phyloP scores from a whole-genome alignment of 345 rosid genomes.

The Trapa bicornis region DNA sequence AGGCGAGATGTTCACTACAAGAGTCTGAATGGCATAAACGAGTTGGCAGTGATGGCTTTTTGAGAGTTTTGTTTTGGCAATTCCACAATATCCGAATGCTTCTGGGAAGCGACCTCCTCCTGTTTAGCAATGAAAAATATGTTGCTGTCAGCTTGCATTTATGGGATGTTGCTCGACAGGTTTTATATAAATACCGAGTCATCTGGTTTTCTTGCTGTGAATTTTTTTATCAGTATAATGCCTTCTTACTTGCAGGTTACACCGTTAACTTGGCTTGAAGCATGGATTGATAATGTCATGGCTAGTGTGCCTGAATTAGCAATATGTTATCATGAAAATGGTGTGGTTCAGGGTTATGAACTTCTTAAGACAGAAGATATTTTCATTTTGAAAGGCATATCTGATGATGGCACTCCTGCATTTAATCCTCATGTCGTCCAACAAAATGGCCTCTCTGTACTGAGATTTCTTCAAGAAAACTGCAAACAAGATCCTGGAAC shows the following conservation, averaged over 20 bases:
- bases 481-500: conserved; percentile 98
- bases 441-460: conserved; percentile 83
- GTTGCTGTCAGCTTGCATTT: conserved; percentile 92
- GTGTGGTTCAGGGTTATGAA: conserved; percentile 91
- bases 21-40: conserved; percentile 77
- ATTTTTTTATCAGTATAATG: neutral
- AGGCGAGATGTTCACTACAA: conserved; percentile 50
- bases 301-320: conserved; percentile 98
- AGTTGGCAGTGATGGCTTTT: conserved; percentile 57
- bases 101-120: conserved; percentile 85
- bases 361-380: conserved; percentile 92
- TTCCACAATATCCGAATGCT: conserved; percentile 97
- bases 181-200: conserved; percentile 11
- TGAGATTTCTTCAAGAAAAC: conserved; percentile 87
- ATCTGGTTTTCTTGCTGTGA: neutral
- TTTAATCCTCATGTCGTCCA: conserved; percentile 93
- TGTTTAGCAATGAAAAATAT: conserved; percentile 89
- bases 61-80: conserved; percentile 83
- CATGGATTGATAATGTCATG: conserved; percentile 98
- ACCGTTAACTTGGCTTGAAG: conserved; percentile 91
- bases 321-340: conserved; percentile 85
- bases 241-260: conserved; percentile 42
- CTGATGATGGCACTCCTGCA: conserved; percentile 93
- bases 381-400: conserved; percentile 69
- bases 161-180: conserved; percentile 80